Evolutionary conservation across 2,329 filamentous ascomycete genomes (phyloP), one percentile per base, ranked within the genome.

Genomic region (Zymoseptoria crescenta): DNA sequence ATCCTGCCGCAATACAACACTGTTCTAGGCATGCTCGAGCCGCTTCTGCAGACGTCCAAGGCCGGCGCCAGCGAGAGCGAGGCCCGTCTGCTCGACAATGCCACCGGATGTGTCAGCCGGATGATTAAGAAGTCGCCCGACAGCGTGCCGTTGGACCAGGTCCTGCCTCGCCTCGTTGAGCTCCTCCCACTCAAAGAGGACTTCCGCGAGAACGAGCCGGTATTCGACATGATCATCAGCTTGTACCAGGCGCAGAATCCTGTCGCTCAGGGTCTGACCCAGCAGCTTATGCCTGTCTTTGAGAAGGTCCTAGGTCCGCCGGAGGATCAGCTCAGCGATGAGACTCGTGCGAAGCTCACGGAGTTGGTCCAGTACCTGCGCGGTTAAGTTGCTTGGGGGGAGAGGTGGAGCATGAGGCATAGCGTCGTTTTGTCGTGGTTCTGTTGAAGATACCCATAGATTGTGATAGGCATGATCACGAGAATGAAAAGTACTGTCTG

Each of bases 141-240:
- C 67, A 84, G 83, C 66, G 86, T 95, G 8, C 91, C 93, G 19
- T 82, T 96, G 56, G 77, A 82, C 48, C 86, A 96, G 61, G 89
- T 96, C 20, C 83, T 99, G 1, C 92, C 93, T 27, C 85, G 85
- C 0, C 77, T 97, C 28, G 83, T 95, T 58, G 83, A 83, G 62
- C 82, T 92, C 28, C 83, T 97, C 45, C 94, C 94, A 8, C 81
- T 97, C 63, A 89, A 89, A 74, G 92, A 96, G 72, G 94, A 97
- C 74, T 97, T 84, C 69, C 91, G 96, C 76, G 94, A 97, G 83
- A 97, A 99, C 77, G 89, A 90, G 69, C 91, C 94, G 8, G 86
- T 97, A 61, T 99, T 88, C 77, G 83, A 88, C 74, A 95, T 92
- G 84, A 87, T 99, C 69, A 87, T 89, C 74, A 86, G 88, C 75